These are phyloP conservation scores for Alternaria alternata DNA, from an alignment of 2,329 filamentous ascomycete genomes.

Conservation along the genomic window DNA sequence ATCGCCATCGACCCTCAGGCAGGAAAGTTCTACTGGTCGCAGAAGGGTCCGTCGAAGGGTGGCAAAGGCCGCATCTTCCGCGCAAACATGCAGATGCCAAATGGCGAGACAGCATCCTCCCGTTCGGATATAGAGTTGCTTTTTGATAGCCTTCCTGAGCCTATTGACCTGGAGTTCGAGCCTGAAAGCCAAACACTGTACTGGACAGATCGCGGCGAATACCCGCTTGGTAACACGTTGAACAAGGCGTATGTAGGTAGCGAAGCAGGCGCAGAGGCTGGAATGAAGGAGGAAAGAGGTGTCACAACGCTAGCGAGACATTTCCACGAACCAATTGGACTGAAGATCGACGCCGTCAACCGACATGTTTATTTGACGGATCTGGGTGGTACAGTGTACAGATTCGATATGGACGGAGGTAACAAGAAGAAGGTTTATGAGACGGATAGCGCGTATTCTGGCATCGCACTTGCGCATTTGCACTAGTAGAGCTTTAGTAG, in stretches of 20 bases:
- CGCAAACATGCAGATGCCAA: slow-evolving; percentile 57
- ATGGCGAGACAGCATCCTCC: slow-evolving; percentile 9
- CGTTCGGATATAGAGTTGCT: slow-evolving; percentile 42
- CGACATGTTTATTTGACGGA: slow-evolving; percentile 26
- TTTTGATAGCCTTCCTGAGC: slow-evolving; percentile 35
- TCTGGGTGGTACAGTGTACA: slow-evolving; percentile 28
- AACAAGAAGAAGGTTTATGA: slow-evolving; percentile 25
- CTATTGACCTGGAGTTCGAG: slow-evolving; percentile 66
- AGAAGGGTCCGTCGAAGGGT: slow-evolving; percentile 65
- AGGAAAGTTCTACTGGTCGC: slow-evolving; percentile 66
- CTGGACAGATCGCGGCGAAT: slow-evolving; percentile 69
- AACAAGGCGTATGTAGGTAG: slow-evolving; percentile 49
- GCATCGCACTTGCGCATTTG: slow-evolving; percentile 22
- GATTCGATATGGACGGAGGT: slow-evolving; percentile 20
- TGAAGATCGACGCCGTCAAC: slow-evolving; percentile 21
- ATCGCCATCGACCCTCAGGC: slow-evolving; percentile 57
- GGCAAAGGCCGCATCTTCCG: slow-evolving; percentile 62
- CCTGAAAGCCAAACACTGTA: slow-evolving; percentile 57
- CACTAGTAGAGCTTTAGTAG: background rate
- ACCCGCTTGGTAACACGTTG: slow-evolving; percentile 63
- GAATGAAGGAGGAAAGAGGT: background rate
- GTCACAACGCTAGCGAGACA: slow-evolving; percentile 23
- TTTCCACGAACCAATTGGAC: slow-evolving; percentile 36
- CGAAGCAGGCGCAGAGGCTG: background rate
- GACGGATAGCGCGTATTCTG: slow-evolving; percentile 23